Evolutionary conservation across 805 yeast species (phyloP).

Genomic region (Starmerella asiatica): DNA sequence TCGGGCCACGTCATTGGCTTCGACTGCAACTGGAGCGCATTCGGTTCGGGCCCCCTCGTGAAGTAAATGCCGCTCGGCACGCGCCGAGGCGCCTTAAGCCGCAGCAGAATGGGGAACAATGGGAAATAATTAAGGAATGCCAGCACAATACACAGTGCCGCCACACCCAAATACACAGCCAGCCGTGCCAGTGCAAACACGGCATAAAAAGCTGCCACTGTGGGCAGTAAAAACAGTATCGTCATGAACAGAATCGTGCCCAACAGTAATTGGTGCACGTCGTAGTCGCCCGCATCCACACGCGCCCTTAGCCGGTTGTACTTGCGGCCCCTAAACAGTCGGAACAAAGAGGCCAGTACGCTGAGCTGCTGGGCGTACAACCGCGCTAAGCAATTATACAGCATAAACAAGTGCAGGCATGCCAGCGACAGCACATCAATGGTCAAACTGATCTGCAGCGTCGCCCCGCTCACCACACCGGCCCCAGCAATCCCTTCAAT

Average conservation of each 20-base stretch:
- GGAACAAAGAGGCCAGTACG: conserved; percentile 57
- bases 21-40: conserved; percentile 26
- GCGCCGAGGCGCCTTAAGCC: conserved; percentile 64
- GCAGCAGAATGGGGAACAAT: conserved; percentile 61
- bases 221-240: conserved; percentile 65
- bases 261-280: conserved; percentile 69
- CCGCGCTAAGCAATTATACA: conserved; percentile 66
- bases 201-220: conserved; percentile 70
- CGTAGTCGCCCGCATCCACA: conserved; percentile 73
- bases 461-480: conserved; percentile 42
- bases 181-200: conserved; percentile 54
- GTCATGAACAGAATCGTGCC: conserved; percentile 84
- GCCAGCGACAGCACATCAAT: conserved; percentile 52
- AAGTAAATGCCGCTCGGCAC: conserved; percentile 47
- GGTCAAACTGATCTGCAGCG: conserved; percentile 52
- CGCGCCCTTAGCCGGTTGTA: conserved; percentile 71
- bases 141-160: conserved; percentile 44
- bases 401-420: conserved; percentile 60
- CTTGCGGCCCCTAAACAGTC: conserved; percentile 79
- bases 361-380: conserved; percentile 64
- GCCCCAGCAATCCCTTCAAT: conserved; percentile 23
- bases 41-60: background rate
- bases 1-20: conserved; percentile 34
- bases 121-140: conserved; percentile 74
- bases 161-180: conserved; percentile 35